A percentile compares a stretch with the other conserved stretches of the same genome.
These are phyloP conservation scores for Claviceps arundinis DNA, from an alignment of 2,329 filamentous ascomycete genomes.

Conservation along the genomic window DNA sequence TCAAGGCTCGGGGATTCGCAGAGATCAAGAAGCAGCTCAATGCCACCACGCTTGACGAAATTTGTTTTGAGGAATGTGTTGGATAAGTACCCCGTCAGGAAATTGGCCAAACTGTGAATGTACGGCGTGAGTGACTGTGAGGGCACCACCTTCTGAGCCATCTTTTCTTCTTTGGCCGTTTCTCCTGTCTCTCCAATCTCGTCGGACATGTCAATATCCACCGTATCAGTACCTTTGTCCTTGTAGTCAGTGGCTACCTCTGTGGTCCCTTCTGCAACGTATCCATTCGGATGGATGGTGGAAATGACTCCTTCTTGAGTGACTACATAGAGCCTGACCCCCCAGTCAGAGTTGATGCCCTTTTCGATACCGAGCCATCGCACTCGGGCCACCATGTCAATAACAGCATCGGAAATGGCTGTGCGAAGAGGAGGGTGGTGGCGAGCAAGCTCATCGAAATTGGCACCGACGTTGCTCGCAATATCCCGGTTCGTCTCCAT, in stretches of 20 bases:
- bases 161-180: slow-evolving; percentile 1
- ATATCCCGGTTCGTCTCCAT: slow-evolving; percentile 62
- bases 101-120: slow-evolving; percentile 62
- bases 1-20: slow-evolving; percentile 71
- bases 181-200: slow-evolving; percentile 15
- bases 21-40: slow-evolving; percentile 74
- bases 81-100: slow-evolving; percentile 60
- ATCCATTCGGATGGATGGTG: slow-evolving; percentile 38
- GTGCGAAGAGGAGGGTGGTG: slow-evolving; percentile 79
- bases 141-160: slow-evolving; percentile 11
- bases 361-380: slow-evolving; percentile 59
- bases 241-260: slow-evolving; percentile 25
- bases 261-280: slow-evolving; percentile 14
- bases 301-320: slow-evolving; percentile 41
- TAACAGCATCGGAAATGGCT: slow-evolving; percentile 70
- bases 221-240: slow-evolving; percentile 21
- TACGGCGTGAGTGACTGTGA: slow-evolving; percentile 46
- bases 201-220: slow-evolving; percentile 57
- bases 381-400: slow-evolving; percentile 79
- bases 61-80: slow-evolving; percentile 59
- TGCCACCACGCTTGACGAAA: slow-evolving; percentile 67
- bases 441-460: slow-evolving; percentile 86
- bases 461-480: slow-evolving; percentile 60
- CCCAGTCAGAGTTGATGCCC: slow-evolving; percentile 55
- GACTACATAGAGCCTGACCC: slow-evolving; percentile 62